These are phyloP conservation scores for Trichophyton simii DNA, from an alignment of 2,329 filamentous ascomycete species.

Conservation along the genomic window DNA sequence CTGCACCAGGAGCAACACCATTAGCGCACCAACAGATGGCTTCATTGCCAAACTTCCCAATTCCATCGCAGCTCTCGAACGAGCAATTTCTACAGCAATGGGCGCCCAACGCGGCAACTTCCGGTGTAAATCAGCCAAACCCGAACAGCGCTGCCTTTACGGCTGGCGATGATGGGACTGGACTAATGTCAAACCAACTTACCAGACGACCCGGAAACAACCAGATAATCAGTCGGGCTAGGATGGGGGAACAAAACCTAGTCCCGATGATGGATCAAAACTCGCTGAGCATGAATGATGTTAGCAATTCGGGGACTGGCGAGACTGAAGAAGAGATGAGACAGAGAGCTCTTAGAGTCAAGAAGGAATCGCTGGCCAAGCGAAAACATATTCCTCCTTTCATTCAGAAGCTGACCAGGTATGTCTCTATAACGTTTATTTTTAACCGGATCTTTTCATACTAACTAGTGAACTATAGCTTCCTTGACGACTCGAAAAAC, in stretches of 20 bases:
- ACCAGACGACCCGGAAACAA: conserved; percentile 28
- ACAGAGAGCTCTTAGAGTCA: conserved; percentile 65
- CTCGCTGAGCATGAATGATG: conserved; percentile 18
- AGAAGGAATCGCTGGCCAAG: conserved; percentile 77
- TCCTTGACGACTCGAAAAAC: conserved; percentile 84
- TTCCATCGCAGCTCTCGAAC: conserved; percentile 34
- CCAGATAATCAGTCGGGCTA: conserved; percentile 28
- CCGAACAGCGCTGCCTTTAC: conserved; percentile 32
- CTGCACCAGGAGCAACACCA: conserved; percentile 60
- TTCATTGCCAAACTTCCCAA: conserved; percentile 36
- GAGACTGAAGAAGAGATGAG: conserved; percentile 69
- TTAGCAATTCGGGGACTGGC: conserved; percentile 31
- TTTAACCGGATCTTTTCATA: background rate
- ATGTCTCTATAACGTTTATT: conserved; percentile 22
- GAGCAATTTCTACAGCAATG: conserved; percentile 43
- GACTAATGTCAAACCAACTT: conserved; percentile 31
- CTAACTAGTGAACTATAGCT: conserved; percentile 44
- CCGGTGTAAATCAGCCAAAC: conserved; percentile 13
- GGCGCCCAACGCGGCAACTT: conserved; percentile 34
- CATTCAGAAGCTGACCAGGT: conserved; percentile 97
- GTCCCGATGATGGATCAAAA: conserved; percentile 21
- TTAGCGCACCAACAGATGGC: conserved; percentile 44
- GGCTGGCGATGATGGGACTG: conserved; percentile 32
- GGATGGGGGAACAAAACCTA: conserved; percentile 26
- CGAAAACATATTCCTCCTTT: conserved; percentile 95